A percentile compares a stretch with the other conserved stretches of the same genome.
Evolutionary conservation across 2,329 filamentous ascomycete genomes (phyloP).

Genomic region (Phaeophleospora eucalypticola): DNA sequence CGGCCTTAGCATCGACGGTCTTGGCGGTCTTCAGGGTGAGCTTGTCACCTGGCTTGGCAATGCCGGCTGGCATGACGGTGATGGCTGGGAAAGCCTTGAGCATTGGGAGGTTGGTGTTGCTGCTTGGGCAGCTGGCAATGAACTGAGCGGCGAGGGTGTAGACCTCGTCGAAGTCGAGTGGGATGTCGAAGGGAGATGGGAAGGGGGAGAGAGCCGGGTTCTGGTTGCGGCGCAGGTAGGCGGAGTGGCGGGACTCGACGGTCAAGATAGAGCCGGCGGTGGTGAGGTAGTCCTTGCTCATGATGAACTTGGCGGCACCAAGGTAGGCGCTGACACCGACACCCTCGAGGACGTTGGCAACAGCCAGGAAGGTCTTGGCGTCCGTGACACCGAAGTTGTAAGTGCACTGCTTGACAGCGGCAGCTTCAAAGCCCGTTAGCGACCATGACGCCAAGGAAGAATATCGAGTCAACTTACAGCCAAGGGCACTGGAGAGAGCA

Average conservation of each 20-base stretch:
- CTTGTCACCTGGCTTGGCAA: constrained; percentile 19
- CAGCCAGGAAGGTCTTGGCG: constrained; percentile 47
- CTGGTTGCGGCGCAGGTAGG: constrained; percentile 47
- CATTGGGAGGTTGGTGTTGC: constrained; percentile 30
- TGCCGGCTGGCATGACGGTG: constrained; percentile 12
- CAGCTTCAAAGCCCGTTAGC: constrained; percentile 23
- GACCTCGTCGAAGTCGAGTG: constrained; percentile 56
- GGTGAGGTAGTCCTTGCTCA: constrained; percentile 55
- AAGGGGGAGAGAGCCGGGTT: constrained; percentile 45
- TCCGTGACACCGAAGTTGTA: constrained; percentile 49
- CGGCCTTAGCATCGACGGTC: constrained; percentile 19
- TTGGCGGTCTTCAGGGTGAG: constrained; percentile 21
- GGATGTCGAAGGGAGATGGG: constrained; percentile 53
- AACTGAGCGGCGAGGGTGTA: constrained; percentile 62
- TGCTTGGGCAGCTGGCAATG: constrained; percentile 54
- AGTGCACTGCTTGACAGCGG: constrained; percentile 51
- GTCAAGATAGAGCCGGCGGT: constrained; percentile 61
- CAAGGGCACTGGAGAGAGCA: constrained; percentile 49
- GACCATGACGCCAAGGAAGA: background rate
- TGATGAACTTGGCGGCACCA: constrained; percentile 57
- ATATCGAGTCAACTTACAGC: constrained; percentile 3
- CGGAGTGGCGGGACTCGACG: constrained; percentile 61
- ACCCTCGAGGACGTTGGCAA: constrained; percentile 52
- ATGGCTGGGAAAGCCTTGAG: constrained; percentile 44
- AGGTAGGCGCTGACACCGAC: constrained; percentile 60